phyloP scores from a whole-genome alignment of 2,329 filamentous ascomycete genomes.

The Penicillium sp. region DNA sequence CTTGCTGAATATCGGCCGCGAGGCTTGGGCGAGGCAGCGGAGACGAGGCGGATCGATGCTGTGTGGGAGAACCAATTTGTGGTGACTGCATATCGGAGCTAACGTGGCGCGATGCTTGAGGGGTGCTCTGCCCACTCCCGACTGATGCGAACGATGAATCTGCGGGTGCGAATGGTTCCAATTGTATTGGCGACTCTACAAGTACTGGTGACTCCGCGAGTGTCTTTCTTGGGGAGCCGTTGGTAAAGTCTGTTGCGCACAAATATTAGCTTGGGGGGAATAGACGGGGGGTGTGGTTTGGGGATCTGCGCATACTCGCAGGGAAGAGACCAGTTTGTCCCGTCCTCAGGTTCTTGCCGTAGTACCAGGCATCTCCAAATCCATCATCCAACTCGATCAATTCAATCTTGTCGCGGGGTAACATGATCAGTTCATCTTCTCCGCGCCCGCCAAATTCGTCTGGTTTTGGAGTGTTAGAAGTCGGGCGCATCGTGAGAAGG shows the following conservation, averaged over 20 bases:
- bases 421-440: slow-evolving; percentile 85
- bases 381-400: slow-evolving; percentile 65
- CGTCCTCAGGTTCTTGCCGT: slow-evolving; percentile 50
- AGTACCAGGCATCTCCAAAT: slow-evolving; percentile 65
- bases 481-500: slow-evolving; percentile 6
- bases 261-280: neutral
- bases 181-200: slow-evolving; percentile 13
- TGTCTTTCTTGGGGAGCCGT: neutral
- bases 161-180: slow-evolving; percentile 16
- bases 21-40: slow-evolving; percentile 37
- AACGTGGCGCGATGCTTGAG: slow-evolving; percentile 41
- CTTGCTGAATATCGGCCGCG: slow-evolving; percentile 42
- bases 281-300: neutral
- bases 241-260: slow-evolving; percentile 20
- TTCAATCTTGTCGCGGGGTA: slow-evolving; percentile 68
- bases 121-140: slow-evolving; percentile 38
- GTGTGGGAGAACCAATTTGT: slow-evolving; percentile 25
- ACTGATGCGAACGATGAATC: slow-evolving; percentile 25
- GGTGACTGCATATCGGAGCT: slow-evolving; percentile 32
- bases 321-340: slow-evolving; percentile 49
- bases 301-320: slow-evolving; percentile 38
- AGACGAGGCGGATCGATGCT: slow-evolving; percentile 37
- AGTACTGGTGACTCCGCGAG: slow-evolving; percentile 8
- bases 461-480: slow-evolving; percentile 38
- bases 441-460: slow-evolving; percentile 92